Evolutionary conservation across 108 stramenopile species (phyloP), one percentile per base, ranked within the genome.

Genomic region (Pseudonitzschia delicatissima): DNA sequence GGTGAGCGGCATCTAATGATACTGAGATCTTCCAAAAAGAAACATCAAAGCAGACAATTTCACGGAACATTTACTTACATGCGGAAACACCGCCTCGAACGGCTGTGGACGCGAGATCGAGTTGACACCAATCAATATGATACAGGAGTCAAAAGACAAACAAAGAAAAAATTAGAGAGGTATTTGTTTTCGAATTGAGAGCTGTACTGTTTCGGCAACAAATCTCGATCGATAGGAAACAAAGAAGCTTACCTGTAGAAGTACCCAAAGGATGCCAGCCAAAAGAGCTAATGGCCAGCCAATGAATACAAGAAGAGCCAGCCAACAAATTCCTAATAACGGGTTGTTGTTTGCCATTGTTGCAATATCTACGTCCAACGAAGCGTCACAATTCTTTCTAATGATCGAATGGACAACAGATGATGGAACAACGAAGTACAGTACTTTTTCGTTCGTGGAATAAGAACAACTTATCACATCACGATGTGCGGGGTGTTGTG

Each of bases 251-350:
- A 88, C 87, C 81, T 87, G 86, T 35, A 91, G 62, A 32, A 92
- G 20, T 12, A 92, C 62, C 86, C 86, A 77, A 42, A 87, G 52
- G 26, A 76, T 74, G 5, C 78, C 71, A 33, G 76, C 77, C 37
- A 81, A 64, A 8, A 64, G 73, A 63, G 91, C 86, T 57, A 93
- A 57, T 23, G 91, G 91, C 91, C 91, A 93, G 11, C 88, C 91
- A 35, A 93, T 64, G 63, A 82, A 90, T 57, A 84, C 37, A 45
- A 87, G 79, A 37, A 91, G 70, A 28, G 65, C 64, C 26, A 83
- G 53, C 85, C 90, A 91, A 7, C 90, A 42, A 57, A 93, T n/a
- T 13, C 82, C 75, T 48, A 82, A 89, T 42, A 93, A 47, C 5
- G 84, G 78, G 67, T 90, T 86, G 34, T 66, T 81, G 11, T 29